phyloP scores from a whole-genome alignment of 495 filamentous ascomycete species.

The Trichoderma erinaceum region DNA sequence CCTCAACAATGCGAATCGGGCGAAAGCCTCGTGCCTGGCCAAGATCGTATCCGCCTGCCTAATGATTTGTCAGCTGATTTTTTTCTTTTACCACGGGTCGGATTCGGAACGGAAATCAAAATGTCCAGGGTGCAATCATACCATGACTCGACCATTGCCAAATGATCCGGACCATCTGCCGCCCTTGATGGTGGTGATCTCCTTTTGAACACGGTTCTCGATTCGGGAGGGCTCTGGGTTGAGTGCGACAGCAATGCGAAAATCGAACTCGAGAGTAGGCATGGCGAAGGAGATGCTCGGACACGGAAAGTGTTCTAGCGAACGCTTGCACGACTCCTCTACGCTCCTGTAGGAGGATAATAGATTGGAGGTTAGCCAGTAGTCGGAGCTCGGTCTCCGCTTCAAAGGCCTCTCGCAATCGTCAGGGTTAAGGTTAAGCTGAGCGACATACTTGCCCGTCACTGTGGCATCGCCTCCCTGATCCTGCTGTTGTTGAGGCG shows the following conservation, averaged over 20 bases:
- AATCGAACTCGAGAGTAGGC: slow-evolving; percentile 52
- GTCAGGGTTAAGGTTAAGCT: neutral
- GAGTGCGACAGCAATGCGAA: slow-evolving; percentile 56
- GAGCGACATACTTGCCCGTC: slow-evolving; percentile 10
- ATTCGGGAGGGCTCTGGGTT: slow-evolving; percentile 49
- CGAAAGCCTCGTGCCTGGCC: slow-evolving; percentile 14
- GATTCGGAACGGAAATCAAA: neutral
- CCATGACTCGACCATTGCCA: slow-evolving; percentile 54
- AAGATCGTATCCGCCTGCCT: slow-evolving; percentile 16
- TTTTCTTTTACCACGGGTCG: neutral
- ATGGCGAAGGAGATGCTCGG: slow-evolving; percentile 25
- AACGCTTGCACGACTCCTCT: slow-evolving; percentile 17
- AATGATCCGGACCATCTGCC: slow-evolving; percentile 57
- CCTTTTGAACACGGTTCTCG: slow-evolving; percentile 47
- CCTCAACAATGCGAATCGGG: slow-evolving; percentile 16
- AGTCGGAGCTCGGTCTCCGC: slow-evolving; percentile 4
- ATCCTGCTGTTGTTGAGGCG: neutral
- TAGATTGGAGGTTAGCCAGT: slow-evolving; percentile 12
- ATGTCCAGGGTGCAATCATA: slow-evolving; percentile 30
- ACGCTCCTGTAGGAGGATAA: slow-evolving; percentile 14
- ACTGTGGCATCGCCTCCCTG: slow-evolving; percentile 5
- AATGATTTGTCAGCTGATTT: slow-evolving; percentile 9
- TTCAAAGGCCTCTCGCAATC: neutral
- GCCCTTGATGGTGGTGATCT: slow-evolving; percentile 52
- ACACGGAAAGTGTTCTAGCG: slow-evolving; percentile 22